A percentile compares a stretch with the other conserved stretches of the same genome.
Evolutionary conservation across 768 basidiomycete species (phyloP).

Genomic region (Agaricus blazei): DNA sequence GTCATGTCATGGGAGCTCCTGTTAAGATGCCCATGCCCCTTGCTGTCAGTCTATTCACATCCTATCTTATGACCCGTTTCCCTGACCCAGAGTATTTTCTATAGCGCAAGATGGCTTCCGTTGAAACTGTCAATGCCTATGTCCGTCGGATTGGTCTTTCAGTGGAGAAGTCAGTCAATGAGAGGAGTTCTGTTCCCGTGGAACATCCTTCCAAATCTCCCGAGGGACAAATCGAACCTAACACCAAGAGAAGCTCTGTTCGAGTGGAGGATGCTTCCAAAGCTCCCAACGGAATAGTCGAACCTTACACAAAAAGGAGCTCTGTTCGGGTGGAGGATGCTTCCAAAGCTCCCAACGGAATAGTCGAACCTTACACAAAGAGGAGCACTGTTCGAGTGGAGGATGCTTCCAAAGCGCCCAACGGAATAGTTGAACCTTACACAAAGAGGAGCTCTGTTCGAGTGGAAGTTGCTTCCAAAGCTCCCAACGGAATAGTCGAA

Average conservation of each 20-base stretch:
- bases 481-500: slow-evolving; percentile 14
- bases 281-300: slow-evolving; percentile 14
- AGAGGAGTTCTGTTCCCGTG: too few species aligned
- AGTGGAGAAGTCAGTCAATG: slow-evolving; percentile 17
- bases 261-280: slow-evolving; percentile 21
- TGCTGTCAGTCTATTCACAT: slow-evolving; percentile 26
- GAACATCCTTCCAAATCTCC: neutral
- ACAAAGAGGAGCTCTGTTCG: neutral
- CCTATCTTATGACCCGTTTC: neutral
- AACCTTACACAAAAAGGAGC: slow-evolving; percentile 12
- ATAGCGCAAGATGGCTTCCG: slow-evolving; percentile 7
- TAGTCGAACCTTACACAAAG: slow-evolving; percentile 14
- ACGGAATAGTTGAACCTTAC: slow-evolving; percentile 15
- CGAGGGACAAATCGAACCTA: slow-evolving; percentile 15
- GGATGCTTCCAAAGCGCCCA: slow-evolving; percentile 16
- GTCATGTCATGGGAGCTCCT: slow-evolving; percentile 38
- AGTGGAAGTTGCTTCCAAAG: neutral
- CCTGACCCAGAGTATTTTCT: slow-evolving; percentile 13
- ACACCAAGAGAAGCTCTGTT: slow-evolving; percentile 12
- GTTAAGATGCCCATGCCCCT: slow-evolving; percentile 32
- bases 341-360: slow-evolving; percentile 10
- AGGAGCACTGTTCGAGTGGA: slow-evolving; percentile 18
- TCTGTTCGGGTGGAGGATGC: too few species aligned
- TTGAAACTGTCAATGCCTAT: slow-evolving; percentile 18
- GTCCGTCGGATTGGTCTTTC: slow-evolving; percentile 15